Percentiles rank a stretch among this genome's conserved stretches.
Conservation (phyloP, 1,284 basidiomycete species). For the Peniophora sp. region DNA sequence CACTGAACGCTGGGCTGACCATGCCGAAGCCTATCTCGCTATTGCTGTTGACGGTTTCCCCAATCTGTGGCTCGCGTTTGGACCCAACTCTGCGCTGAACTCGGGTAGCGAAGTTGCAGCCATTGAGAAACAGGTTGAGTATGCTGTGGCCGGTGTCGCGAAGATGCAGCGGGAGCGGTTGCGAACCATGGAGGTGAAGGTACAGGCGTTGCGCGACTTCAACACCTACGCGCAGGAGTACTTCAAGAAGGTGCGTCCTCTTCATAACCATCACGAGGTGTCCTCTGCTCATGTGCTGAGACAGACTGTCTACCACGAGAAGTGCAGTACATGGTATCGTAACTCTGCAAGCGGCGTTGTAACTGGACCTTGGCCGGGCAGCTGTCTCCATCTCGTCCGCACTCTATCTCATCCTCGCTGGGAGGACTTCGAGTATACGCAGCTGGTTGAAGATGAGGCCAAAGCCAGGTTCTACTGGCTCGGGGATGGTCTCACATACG, state of each 20-base stretch:
- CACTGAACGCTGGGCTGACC: slow-evolving; percentile 34
- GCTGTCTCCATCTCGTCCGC: slow-evolving; percentile 46
- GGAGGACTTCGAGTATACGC: slow-evolving; percentile 58
- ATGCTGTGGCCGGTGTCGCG: slow-evolving; percentile 35
- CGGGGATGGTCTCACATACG: neutral
- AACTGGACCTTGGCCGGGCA: slow-evolving; percentile 56
- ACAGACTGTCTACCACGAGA: slow-evolving; percentile 50
- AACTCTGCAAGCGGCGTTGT: slow-evolving; percentile 45
- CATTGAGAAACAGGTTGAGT: slow-evolving; percentile 43
- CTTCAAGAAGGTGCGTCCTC: slow-evolving; percentile 19
- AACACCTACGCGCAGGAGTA: slow-evolving; percentile 34
- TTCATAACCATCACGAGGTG: neutral
- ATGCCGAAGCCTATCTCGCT: slow-evolving; percentile 41
- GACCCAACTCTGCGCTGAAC: slow-evolving; percentile 43
- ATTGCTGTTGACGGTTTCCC: slow-evolving; percentile 48
- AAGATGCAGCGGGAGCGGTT: slow-evolving; percentile 48
- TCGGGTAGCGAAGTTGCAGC: slow-evolving; percentile 40
- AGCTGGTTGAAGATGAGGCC: slow-evolving; percentile 25
- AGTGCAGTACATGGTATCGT: slow-evolving; percentile 65
- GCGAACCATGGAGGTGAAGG: slow-evolving; percentile 44
- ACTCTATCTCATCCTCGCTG: slow-evolving; percentile 48
- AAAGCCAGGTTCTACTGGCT: slow-evolving; percentile 26
- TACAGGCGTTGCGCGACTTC: slow-evolving; percentile 45
- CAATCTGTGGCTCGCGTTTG: slow-evolving; percentile 43
- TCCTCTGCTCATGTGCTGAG: slow-evolving; percentile 3